Evolutionary conservation across 331 rosid species (phyloP).

Genomic region (Pyrus hybrid): DNA sequence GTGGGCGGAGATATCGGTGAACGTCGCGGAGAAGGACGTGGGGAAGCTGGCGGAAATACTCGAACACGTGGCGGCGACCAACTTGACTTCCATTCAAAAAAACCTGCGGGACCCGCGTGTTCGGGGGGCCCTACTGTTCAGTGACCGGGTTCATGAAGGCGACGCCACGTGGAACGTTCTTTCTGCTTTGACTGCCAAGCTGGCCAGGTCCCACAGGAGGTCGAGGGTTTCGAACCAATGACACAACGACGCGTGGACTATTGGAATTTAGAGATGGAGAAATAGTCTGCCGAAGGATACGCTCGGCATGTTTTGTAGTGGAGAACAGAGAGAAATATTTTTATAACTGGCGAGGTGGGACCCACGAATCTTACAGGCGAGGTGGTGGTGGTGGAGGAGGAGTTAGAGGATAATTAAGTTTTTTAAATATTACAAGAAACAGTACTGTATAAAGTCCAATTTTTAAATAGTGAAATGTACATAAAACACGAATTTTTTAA

Average conservation of each 20-base stretch:
- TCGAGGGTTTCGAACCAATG: conserved; percentile 37
- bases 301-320: neutral
- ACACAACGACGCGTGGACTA: conserved; percentile 12
- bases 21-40: conserved; percentile 78
- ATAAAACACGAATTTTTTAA: neutral
- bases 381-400: neutral
- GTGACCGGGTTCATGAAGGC: conserved; percentile 39
- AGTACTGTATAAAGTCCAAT: neutral
- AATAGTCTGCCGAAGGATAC: conserved; percentile 1
- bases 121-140: conserved; percentile 53
- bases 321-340: conserved; percentile 48
- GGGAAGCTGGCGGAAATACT: conserved; percentile 50
- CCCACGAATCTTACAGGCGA: conserved; percentile 12
- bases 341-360: conserved; percentile 7
- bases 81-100: conserved; percentile 49
- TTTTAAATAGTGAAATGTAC: neutral
- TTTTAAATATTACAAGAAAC: too few relatives aligned
- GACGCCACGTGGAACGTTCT: conserved; percentile 96
- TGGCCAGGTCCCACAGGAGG: conserved; percentile 42
- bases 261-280: neutral
- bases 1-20: conserved; percentile 76
- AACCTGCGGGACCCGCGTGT: conserved; percentile 58
- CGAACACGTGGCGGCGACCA: conserved; percentile 73
- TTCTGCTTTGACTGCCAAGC: conserved; percentile 30
- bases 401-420: too few relatives aligned